Evolutionary conservation across 1,284 basidiomycete species (phyloP), one percentile per base, ranked within the genome.

Genomic region (Megacollybia platyphylla): DNA sequence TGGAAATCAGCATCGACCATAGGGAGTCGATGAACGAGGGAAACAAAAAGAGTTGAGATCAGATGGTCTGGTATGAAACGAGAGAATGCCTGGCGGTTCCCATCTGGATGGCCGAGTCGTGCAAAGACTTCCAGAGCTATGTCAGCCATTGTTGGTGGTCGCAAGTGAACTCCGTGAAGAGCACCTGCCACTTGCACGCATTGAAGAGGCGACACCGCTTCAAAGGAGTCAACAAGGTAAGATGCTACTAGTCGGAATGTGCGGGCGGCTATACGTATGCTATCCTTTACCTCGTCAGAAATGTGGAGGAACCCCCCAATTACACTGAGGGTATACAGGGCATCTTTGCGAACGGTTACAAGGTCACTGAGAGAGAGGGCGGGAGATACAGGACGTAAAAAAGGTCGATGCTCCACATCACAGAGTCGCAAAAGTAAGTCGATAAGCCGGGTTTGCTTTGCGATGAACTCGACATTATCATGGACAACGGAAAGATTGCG

Each of bases 101-200:
- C 62, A 59, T 98, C 93, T 5, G 70, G 65, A 41, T 86, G 78
- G 20, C 79, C 74, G 43, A 96, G 62, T 36, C 79, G 73, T 9
- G 85, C 82, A 52, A 94, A 85, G 1, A 82, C 79, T 49, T 96
- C 88, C 41, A 97, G 65, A 6, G 91, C 88, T 30, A 78, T 59
- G 49, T 91, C 88, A 29, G 79, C 68, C 44, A 84, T 66, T 37
- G 70, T 61, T 0, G 85, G 77, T 20, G 78, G 76, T 51, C 64
- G 71, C 43, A 69, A 54, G 32, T 62, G 63, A 13, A 61, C 58
- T 42, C 54, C 60, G 15, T 64, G 59, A 15, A 65, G 61, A 9
- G 65, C 50, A 5, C 76, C 76, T 39, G 60, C 58, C 31, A 73
- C 61, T 48, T 79, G 67, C 24, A 79, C 57, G 52, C 68, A 70